A percentile compares a stretch with the other conserved stretches of the same genome.
phyloP scores from a whole-genome alignment of 768 basidiomycete genomes.

The Rhizopogon vesiculosus region DNA sequence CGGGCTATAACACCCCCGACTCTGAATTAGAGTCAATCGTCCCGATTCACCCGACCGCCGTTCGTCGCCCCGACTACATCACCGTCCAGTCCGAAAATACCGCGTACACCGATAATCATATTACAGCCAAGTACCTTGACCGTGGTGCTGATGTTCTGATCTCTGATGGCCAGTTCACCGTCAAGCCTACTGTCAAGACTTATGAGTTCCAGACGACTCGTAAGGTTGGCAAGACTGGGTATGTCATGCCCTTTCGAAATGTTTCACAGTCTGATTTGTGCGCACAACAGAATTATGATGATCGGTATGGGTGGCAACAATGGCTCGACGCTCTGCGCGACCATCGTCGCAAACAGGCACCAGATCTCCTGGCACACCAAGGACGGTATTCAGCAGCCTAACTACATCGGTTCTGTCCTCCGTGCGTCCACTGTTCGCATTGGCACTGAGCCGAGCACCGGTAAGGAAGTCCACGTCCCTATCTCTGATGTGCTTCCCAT shows the following conservation, averaged over 20 bases:
- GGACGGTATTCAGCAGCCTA: constrained; percentile 85
- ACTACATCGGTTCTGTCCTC: constrained; percentile 96
- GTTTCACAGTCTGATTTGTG: constrained; percentile 2
- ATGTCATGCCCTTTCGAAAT: constrained; percentile 26
- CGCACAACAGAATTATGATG: constrained; percentile 78
- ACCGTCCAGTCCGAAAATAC: constrained; percentile 81
- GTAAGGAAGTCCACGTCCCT: constrained; percentile 91
- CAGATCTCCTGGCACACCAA: constrained; percentile 95
- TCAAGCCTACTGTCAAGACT: constrained; percentile 74
- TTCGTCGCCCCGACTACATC: constrained; percentile 70
- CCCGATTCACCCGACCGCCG: constrained; percentile 82
- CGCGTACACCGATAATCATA: constrained; percentile 73
- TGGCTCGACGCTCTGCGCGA: constrained; percentile 89
- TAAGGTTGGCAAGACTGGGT: constrained; percentile 91
- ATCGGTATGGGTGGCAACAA: constrained; percentile 98
- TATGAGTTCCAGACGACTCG: constrained; percentile 91
- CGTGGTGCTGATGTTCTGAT: constrained; percentile 71
- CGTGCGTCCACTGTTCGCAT: constrained; percentile 94
- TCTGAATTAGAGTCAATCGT: constrained; percentile 65
- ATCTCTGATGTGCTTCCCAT: constrained; percentile 91
- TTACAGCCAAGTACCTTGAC: constrained; percentile 79
- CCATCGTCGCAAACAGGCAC: constrained; percentile 94
- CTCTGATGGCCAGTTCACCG: constrained; percentile 67
- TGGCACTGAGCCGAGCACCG: constrained; percentile 72
- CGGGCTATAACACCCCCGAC: constrained; percentile 71